These are phyloP conservation scores for Lepiota subincarnata DNA, from an alignment of 768 basidiomycete species.

Conservation along the genomic window DNA sequence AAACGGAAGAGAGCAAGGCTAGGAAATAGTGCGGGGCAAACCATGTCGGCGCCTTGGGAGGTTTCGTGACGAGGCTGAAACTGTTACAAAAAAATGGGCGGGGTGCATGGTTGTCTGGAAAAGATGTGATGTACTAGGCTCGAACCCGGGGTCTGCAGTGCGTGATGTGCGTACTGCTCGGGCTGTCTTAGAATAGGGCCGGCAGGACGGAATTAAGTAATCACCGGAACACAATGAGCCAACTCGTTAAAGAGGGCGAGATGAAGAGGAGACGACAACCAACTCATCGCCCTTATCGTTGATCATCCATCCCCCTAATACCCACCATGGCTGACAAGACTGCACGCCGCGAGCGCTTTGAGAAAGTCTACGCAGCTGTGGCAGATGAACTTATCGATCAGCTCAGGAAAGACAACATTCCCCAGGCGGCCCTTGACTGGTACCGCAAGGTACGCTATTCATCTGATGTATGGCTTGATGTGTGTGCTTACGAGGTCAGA, in stretches of 20 bases:
- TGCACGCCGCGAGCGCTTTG: constrained; percentile 59
- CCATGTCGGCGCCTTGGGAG: no score
- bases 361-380: constrained; percentile 65
- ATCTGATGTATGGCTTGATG: constrained; percentile 8
- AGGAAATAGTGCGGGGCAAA: neutral
- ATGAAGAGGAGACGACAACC: neutral
- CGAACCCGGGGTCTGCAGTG: no score
- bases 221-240: neutral
- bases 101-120: no score
- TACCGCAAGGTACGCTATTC: constrained; percentile 60
- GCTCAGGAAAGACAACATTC: constrained; percentile 71
- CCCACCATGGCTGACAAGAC: constrained; percentile 32
- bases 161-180: no score
- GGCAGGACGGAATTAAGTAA: neutral
- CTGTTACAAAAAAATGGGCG: no score
- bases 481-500: constrained; percentile 38
- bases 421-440: constrained; percentile 81
- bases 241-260: neutral
- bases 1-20: neutral
- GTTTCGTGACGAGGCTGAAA: no score
- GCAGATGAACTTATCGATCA: constrained; percentile 74
- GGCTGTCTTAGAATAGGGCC: no score
- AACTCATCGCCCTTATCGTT: neutral
- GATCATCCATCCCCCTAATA: neutral
- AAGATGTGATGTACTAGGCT: no score